Conservation (phyloP, 202 grass and related monocot species). For the Hordeum pubiflorum region DNA sequence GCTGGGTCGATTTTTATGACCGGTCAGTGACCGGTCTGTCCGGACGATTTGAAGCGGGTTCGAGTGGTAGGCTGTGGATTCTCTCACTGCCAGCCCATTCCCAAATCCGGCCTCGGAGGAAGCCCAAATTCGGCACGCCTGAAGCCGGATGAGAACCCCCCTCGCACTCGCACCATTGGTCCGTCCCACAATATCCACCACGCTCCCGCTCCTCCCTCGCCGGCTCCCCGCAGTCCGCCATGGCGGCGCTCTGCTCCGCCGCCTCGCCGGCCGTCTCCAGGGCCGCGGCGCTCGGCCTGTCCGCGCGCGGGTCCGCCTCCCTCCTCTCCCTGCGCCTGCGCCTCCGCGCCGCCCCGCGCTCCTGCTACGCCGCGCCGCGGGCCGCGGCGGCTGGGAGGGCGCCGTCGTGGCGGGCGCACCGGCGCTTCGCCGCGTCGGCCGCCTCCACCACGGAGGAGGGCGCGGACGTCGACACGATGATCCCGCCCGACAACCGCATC, state of each 20-base stretch:
- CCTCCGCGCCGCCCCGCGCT: constrained; percentile 2
- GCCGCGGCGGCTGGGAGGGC: neutral
- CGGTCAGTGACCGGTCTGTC: no score
- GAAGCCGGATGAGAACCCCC: no score
- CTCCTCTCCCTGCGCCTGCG: constrained; percentile 29
- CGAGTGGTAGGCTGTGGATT: no score
- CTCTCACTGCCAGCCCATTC: neutral
- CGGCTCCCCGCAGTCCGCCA: neutral
- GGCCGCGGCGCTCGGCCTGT: constrained; percentile 26
- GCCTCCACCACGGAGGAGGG: constrained; percentile 44
- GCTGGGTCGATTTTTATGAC: no score
- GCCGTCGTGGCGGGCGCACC: neutral
- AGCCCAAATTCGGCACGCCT: neutral
- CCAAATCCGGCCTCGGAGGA: neutral
- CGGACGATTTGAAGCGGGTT: no score
- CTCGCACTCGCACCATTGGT: neutral
- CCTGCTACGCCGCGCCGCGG: neutral
- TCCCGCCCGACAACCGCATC: constrained; percentile 75
- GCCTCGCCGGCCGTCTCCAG: constrained; percentile 41
- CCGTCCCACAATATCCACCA: constrained; percentile 18
- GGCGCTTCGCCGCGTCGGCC: constrained; percentile 46
- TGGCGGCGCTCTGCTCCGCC: constrained; percentile 67
- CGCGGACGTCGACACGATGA: constrained; percentile 29
- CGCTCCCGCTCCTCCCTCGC: neutral
- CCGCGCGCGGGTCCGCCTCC: constrained; percentile 23